These are phyloP conservation scores for Thalassiosira hispida DNA, from an alignment of 352 stramenopile genomes.

Conservation along the genomic window DNA sequence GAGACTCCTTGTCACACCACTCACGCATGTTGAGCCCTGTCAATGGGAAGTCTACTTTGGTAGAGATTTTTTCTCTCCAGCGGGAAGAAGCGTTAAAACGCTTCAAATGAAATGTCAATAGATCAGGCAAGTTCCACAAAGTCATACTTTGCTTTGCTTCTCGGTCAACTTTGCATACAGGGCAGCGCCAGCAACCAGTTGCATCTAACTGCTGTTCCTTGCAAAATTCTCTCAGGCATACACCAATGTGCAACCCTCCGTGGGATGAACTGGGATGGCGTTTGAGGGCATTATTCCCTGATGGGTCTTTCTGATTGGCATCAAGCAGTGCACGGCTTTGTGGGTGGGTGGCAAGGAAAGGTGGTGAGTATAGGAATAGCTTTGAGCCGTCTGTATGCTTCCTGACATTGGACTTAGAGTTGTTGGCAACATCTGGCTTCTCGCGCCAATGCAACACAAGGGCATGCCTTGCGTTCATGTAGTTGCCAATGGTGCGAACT, in stretches of 20 bases:
- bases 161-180: conserved; percentile 95
- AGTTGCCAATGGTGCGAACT: conserved; percentile 83
- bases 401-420: conserved; percentile 9
- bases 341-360: conserved; percentile 54
- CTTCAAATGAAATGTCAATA: conserved; percentile 98
- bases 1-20: conserved; percentile 87
- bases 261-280: conserved; percentile 36
- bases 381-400: conserved; percentile 20
- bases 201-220: conserved; percentile 83
- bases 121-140: conserved; percentile 94
- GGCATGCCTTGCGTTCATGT: conserved; percentile 72
- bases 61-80: conserved; percentile 88
- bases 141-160: conserved; percentile 97
- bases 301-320: conserved; percentile 36
- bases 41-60: conserved; percentile 87
- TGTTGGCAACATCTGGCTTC: conserved; percentile 13
- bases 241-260: conserved; percentile 76
- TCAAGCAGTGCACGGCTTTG: conserved; percentile 60
- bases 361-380: conserved; percentile 68
- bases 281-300: conserved; percentile 33
- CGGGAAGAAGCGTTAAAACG: conserved; percentile 94
- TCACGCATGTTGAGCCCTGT: conserved; percentile 91
- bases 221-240: conserved; percentile 83
- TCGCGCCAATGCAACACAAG: conserved; percentile 80
- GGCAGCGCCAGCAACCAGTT: conserved; percentile 87